Evolutionary conservation across 2,329 filamentous ascomycete species (phyloP).

Genomic region (Fusarium dlaminii): DNA sequence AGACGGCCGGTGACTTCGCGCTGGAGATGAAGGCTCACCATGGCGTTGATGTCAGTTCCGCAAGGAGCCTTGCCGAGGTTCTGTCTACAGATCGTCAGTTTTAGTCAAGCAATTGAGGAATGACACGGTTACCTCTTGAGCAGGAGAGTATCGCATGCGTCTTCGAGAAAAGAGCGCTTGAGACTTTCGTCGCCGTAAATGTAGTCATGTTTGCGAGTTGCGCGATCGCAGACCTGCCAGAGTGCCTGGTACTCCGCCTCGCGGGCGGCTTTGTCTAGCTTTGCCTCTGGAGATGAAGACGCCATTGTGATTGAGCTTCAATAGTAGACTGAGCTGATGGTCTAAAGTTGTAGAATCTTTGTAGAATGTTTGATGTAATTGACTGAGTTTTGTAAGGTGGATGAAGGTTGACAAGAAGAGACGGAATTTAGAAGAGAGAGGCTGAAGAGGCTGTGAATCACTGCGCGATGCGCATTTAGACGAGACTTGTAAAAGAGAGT

Average conservation of each 20-base stretch:
- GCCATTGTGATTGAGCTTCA: conserved; percentile 7
- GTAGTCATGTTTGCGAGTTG: conserved; percentile 22
- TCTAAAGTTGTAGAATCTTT: neutral
- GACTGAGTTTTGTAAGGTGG: neutral
- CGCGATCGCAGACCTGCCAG: conserved; percentile 38
- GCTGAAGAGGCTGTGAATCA: neutral
- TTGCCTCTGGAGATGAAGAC: neutral
- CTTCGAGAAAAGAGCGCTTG: conserved; percentile 18
- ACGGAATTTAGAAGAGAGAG: neutral
- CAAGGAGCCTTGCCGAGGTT: conserved; percentile 12
- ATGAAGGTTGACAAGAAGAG: neutral
- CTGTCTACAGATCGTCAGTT: conserved; percentile 1
- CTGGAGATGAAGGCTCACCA: conserved; percentile 36
- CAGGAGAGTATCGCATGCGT: conserved; percentile 3
- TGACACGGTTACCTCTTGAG: conserved; percentile 16
- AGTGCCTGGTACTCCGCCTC: conserved; percentile 41
- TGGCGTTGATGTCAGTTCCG: conserved; percentile 10
- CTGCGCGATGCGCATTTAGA: neutral
- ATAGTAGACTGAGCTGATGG: neutral
- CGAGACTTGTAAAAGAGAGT: neutral
- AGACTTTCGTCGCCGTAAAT: neutral
- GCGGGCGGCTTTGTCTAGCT: conserved; percentile 5
- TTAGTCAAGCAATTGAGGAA: neutral
- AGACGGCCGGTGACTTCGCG: conserved; percentile 16
- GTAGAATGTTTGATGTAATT: neutral